Evolutionary conservation across 805 yeast species (phyloP).

Genomic region (Lachancea waltii): DNA sequence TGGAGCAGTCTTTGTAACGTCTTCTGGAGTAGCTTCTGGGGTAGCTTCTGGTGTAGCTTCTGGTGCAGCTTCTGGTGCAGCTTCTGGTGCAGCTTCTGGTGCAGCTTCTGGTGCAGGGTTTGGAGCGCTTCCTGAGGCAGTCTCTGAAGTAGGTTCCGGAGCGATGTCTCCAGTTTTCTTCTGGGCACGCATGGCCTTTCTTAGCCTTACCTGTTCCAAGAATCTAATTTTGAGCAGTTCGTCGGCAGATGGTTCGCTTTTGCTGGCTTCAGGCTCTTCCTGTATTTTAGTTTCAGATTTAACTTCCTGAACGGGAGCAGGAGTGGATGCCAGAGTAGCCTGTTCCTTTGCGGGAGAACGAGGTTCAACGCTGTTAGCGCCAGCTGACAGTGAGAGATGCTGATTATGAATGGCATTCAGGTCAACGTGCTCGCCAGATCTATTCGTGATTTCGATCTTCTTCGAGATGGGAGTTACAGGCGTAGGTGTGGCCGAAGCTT

Average conservation of each 20-base stretch:
- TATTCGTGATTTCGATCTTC: slow-evolving; percentile 31
- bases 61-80: slow-evolving; percentile 11
- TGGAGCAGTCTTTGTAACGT: not conserved
- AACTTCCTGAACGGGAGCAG: slow-evolving; percentile 6
- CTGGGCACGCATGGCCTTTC: slow-evolving; percentile 28
- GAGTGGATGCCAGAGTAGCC: slow-evolving; percentile 2
- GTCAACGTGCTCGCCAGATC: slow-evolving; percentile 29
- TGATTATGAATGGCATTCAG: slow-evolving; percentile 22
- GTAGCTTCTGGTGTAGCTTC: slow-evolving; percentile 9
- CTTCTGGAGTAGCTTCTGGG: slow-evolving; percentile 2
- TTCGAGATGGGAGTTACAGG: slow-evolving; percentile 14
- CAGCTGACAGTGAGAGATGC: slow-evolving; percentile 8
- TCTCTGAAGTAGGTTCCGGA: slow-evolving; percentile 8
- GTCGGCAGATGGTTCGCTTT: slow-evolving; percentile 10
- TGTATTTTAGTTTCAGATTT: not conserved
- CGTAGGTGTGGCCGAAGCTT: slow-evolving; percentile 3
- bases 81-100: slow-evolving; percentile 9
- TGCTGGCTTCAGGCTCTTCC: slow-evolving; percentile 1
- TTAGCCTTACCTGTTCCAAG: slow-evolving; percentile 26
- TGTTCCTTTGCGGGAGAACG: slow-evolving; percentile 5
- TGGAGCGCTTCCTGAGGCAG: slow-evolving; percentile 5
- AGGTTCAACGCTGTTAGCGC: too few relatives aligned
- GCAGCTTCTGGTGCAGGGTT: not conserved
- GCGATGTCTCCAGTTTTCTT: slow-evolving; percentile 15
- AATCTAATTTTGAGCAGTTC: slow-evolving; percentile 25